These are phyloP conservation scores for Penicillium subrubescens DNA, from an alignment of 495 filamentous ascomycete species.

Conservation along the genomic window DNA sequence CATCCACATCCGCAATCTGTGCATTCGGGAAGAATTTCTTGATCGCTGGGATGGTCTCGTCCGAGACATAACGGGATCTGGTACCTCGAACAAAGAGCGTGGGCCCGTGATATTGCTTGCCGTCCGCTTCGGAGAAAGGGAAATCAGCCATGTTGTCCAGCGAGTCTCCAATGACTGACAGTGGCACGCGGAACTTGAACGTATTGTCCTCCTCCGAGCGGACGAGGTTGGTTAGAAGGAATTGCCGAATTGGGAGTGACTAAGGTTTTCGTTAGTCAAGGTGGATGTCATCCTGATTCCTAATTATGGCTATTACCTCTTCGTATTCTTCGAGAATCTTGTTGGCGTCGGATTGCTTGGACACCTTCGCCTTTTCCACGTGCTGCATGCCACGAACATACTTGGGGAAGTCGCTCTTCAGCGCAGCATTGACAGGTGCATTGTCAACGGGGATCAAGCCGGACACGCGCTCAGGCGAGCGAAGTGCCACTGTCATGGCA, in stretches of 20 bases:
- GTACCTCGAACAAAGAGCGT: conserved; percentile 85
- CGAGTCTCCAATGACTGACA: conserved; percentile 56
- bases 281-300: neutral
- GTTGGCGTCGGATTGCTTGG: conserved; percentile 76
- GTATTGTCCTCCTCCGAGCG: conserved; percentile 47
- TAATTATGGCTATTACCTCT: conserved; percentile 42
- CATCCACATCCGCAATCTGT: conserved; percentile 75
- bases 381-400: conserved; percentile 86
- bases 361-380: conserved; percentile 63
- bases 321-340: conserved; percentile 78
- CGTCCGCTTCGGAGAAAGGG: conserved; percentile 65
- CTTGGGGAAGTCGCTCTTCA: conserved; percentile 72
- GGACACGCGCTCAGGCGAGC: conserved; percentile 61
- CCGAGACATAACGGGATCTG: conserved; percentile 79
- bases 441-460: conserved; percentile 88
- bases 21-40: conserved; percentile 90
- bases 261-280: conserved; percentile 28
- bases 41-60: conserved; percentile 84
- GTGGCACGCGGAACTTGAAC: conserved; percentile 61
- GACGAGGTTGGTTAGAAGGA: conserved; percentile 87
- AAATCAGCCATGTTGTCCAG: conserved; percentile 77
- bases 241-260: conserved; percentile 80
- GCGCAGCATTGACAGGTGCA: conserved; percentile 76
- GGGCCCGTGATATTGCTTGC: conserved; percentile 66
- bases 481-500: conserved; percentile 85